phyloP scores from a whole-genome alignment of 164 flowering plant species.

The Annona squamosa region DNA sequence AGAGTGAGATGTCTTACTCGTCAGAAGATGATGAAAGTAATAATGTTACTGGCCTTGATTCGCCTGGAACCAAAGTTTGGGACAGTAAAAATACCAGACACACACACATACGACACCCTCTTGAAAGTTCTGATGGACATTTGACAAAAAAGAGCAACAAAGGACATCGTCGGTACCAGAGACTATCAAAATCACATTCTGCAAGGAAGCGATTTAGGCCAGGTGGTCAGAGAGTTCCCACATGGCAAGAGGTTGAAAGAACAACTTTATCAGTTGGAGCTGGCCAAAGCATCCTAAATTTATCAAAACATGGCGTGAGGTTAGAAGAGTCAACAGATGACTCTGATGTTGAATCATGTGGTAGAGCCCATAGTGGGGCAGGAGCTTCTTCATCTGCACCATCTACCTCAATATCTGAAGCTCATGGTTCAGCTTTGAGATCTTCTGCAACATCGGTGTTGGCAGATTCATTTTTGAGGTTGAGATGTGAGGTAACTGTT shows the following conservation, averaged over 20 bases:
- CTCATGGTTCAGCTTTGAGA: constrained; percentile 27
- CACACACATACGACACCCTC: constrained; percentile 82
- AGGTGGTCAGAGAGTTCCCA: constrained; percentile 36
- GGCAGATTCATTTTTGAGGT: constrained; percentile 70
- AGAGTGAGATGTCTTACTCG: constrained; percentile 47
- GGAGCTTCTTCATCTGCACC: constrained; percentile 68
- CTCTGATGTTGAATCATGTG: constrained; percentile 51
- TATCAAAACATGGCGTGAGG: constrained; percentile 33
- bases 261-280: constrained; percentile 76
- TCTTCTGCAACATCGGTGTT: constrained; percentile 36
- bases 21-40: constrained; percentile 72
- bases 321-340: constrained; percentile 74
- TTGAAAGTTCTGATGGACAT: constrained; percentile 58
- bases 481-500: constrained; percentile 81
- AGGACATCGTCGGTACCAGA: constrained; percentile 32
- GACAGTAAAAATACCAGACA: constrained; percentile 76
- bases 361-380: constrained; percentile 64
- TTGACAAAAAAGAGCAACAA: constrained; percentile 37
- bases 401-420: constrained; percentile 33
- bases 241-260: constrained; percentile 91
- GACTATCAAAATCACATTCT: constrained; percentile 34
- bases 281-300: constrained; percentile 64
- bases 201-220: constrained; percentile 60
- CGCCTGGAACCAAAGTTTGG: constrained; percentile 95
- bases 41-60: constrained; percentile 72